A percentile compares a stretch with the other conserved stretches of the same genome.
phyloP scores from a whole-genome alignment of 495 filamentous ascomycete genomes.

The Ascodesmis nigricans region DNA sequence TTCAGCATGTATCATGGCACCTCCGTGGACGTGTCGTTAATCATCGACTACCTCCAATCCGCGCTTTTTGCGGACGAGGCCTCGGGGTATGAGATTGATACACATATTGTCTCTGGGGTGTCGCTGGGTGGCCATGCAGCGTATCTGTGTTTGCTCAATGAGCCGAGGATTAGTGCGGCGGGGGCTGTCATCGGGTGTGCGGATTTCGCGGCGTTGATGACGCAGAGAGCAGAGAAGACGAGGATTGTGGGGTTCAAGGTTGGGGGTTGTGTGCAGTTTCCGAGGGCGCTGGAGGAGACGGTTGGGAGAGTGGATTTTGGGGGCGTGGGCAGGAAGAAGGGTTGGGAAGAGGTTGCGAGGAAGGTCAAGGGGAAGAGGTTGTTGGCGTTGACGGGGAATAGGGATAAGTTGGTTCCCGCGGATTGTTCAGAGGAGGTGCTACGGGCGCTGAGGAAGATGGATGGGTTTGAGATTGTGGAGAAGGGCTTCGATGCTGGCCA shows the following conservation, averaged over 20 bases:
- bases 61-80: constrained; percentile 41
- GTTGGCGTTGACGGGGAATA: constrained; percentile 49
- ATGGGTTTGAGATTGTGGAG: constrained; percentile 56
- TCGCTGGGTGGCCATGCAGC: constrained; percentile 75
- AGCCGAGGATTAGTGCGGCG: constrained; percentile 51
- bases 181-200: constrained; percentile 74
- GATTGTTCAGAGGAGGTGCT: constrained; percentile 45
- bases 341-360: constrained; percentile 24
- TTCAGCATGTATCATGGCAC: constrained; percentile 45
- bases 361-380: constrained; percentile 49
- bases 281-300: constrained; percentile 25
- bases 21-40: constrained; percentile 43
- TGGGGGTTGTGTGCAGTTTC: constrained; percentile 25
- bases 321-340: constrained; percentile 21
- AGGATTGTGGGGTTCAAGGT: constrained; percentile 13
- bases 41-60: constrained; percentile 52
- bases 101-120: constrained; percentile 56
- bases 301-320: constrained; percentile 22
- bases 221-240: constrained; percentile 7
- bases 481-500: constrained; percentile 50
- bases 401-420: constrained; percentile 74
- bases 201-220: constrained; percentile 33
- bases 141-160: constrained; percentile 60
- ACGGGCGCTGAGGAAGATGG: constrained; percentile 39
- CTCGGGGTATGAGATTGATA: constrained; percentile 29